Conservation (phyloP, 495 filamentous ascomycete species). For the Penicillium robsamsonii region DNA sequence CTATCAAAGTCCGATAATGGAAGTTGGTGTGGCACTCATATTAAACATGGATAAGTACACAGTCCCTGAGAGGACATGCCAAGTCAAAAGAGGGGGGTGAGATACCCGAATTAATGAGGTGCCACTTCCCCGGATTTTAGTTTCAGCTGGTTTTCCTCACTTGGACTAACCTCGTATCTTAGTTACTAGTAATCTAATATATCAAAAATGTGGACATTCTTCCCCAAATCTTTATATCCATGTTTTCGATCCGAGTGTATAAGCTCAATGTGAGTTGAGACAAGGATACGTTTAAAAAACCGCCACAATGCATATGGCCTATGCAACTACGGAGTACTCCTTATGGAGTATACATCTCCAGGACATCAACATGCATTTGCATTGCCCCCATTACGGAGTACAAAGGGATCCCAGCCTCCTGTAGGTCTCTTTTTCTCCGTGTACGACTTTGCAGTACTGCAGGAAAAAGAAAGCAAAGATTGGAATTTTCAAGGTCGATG, state of each 20-base stretch:
- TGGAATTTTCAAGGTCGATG: slow-evolving; percentile 3
- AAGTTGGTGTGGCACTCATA: slow-evolving; percentile 7
- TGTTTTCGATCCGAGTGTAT: not conserved
- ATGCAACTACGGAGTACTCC: not conserved
- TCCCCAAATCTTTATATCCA: not conserved
- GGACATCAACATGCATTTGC: slow-evolving; percentile 11
- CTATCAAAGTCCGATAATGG: slow-evolving; percentile 14
- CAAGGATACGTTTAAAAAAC: not conserved
- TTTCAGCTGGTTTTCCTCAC: slow-evolving; percentile 9
- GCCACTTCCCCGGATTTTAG: slow-evolving; percentile 27
- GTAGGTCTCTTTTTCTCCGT: slow-evolving; percentile 24
- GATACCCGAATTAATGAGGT: not conserved
- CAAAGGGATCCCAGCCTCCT: slow-evolving; percentile 11
- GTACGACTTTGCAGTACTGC: slow-evolving; percentile 12
- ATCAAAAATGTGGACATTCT: no score
- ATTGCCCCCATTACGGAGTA: slow-evolving; percentile 11
- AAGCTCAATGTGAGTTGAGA: not conserved
- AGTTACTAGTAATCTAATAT: not conserved
- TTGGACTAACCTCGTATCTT: not conserved
- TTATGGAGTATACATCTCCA: not conserved
- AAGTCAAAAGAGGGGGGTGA: slow-evolving; percentile 2
- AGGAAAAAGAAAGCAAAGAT: slow-evolving; percentile 8
- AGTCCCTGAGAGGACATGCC: not conserved
- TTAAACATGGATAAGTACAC: no score
- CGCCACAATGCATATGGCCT: slow-evolving; percentile 1